Evolutionary conservation across 768 basidiomycete genomes (phyloP), one percentile per base, ranked within the genome.

Genomic region (Russula compacta): DNA sequence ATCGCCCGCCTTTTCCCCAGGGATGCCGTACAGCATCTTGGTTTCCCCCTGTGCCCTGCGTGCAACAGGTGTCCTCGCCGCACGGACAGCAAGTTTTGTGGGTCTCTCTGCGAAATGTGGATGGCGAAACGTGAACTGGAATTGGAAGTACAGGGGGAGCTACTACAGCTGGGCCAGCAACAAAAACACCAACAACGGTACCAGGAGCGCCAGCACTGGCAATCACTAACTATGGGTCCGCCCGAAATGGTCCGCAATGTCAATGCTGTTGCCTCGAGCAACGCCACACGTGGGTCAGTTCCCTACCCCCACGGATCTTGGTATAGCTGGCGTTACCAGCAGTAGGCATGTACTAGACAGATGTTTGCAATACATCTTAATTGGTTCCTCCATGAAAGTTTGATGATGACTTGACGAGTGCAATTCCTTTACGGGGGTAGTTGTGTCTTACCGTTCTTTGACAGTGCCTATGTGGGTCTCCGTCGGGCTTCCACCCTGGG

Each of bases 341-440:
- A 40, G 36, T 58, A 63, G 56, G 29, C 32, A 35, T 63, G 61
- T 62, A 62, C 29, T 53, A 53, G 50, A 35, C 60, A 57, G 35
- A 21, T 14, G 9, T 48, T 21, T 58, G 40, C 39, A 58, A 63
- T 62, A 53, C 52, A 62, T 15, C 38, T 8, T 19, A 9, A 48
- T 48, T 47, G 51, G 56, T 32, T 12, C 15, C 15, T 38, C 35
- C 19, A 35, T 24, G 47, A 19, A 60, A 36, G 51, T 33, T 29
- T 17, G 29, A 8, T 24, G 21, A 48, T 43, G 33, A 29, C 7
- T 19, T 35, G 33, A 15, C 48, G 10, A 35, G 32, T 14, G 36
- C 8, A 38, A 38, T 29, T 47, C 14, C 3, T 15, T 40, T 6
- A 35, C 32, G 19, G 48, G 29, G n/a, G 3, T 29, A 15, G 19